Conservation (phyloP, 2,329 filamentous ascomycete species). For the Colletotrichum cuscutae region DNA sequence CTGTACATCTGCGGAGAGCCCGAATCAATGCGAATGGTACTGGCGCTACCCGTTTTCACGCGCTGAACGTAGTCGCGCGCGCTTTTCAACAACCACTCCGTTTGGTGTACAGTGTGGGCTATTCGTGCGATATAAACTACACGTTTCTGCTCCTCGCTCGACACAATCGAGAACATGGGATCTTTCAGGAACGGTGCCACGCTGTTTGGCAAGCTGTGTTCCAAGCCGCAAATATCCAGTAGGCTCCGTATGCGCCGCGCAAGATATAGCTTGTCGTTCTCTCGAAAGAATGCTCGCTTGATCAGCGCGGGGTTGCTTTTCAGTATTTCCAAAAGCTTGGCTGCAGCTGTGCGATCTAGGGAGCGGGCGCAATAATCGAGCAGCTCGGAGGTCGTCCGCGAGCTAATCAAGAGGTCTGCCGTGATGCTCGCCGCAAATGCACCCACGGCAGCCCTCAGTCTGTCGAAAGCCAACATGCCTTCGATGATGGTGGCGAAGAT, state of each 20-base stretch:
- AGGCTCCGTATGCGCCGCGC: constrained; percentile 16
- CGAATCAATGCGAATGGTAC: not conserved
- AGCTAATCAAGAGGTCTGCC: constrained; percentile 45
- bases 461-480: constrained; percentile 59
- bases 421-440: constrained; percentile 53
- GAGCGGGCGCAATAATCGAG: constrained; percentile 52
- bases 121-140: constrained; percentile 3
- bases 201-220: not conserved
- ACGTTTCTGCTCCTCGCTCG: not conserved
- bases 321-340: not conserved
- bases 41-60: not conserved
- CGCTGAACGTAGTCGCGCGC: not conserved
- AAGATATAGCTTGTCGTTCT: constrained; percentile 6
- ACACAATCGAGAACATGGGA: not conserved
- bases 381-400: constrained; percentile 47
- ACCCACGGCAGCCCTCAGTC: constrained; percentile 54
- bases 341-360: constrained; percentile 15
- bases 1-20: not conserved
- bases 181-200: not conserved
- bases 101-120: not conserved
- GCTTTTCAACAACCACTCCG: not conserved
- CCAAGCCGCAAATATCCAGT: constrained; percentile 17
- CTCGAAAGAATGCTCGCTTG: not conserved
- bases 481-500: constrained; percentile 58
- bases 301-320: not conserved